Evolutionary conservation across 2,329 filamentous ascomycete species (phyloP), one percentile per base, ranked within the genome.

Genomic region (Aurifilum marmelostoma): DNA sequence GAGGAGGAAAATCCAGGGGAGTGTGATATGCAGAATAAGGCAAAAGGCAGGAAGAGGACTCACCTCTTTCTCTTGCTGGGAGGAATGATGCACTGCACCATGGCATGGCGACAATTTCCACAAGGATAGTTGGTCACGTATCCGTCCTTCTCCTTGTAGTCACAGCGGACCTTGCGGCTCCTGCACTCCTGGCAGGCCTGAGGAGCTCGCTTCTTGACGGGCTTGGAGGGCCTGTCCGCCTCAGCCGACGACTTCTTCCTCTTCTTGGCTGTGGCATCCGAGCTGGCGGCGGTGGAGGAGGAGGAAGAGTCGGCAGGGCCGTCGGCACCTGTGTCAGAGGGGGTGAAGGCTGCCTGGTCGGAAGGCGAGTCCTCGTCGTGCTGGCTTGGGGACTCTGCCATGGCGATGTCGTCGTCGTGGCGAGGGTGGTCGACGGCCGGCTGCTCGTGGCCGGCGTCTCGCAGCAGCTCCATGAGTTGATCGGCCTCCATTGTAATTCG

Each of bases 181-280:
- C 94, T 88, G 80, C 94, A 97, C 75, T 91, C 93, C 72, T 93
- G 92, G 79, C 94, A 97, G 24, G 94, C 94, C 74, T 95, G 92
- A 12, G 94, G 93, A n/a, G 94, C 94, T 76, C 94, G 88, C 76
- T 94, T 76, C 76, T 88, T 89, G 70, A 80, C 77, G 12, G 77
- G 72, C 37, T 69, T 71, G 47, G 77, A 78, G 71, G 76, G 79
- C 69, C 77, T 73, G 37, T 79, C 77, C 14, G 76, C 71, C 16
- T 72, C 71, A 18, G 76, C 73, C n/a, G 75, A 73, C n/a, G 75
- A 72, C 71, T 76, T 75, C 68, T 79, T 79, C 69, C 77, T 78
- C 12, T 63, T 66, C 60, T 63, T 68, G 8, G 43, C 18, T 27
- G 58, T 37, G 21, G 52, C 34, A 8, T 29, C 54, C 14, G 56